These are phyloP conservation scores for Penicillium digitatum DNA, from an alignment of 2,329 filamentous ascomycete genomes.

Conservation along the genomic window DNA sequence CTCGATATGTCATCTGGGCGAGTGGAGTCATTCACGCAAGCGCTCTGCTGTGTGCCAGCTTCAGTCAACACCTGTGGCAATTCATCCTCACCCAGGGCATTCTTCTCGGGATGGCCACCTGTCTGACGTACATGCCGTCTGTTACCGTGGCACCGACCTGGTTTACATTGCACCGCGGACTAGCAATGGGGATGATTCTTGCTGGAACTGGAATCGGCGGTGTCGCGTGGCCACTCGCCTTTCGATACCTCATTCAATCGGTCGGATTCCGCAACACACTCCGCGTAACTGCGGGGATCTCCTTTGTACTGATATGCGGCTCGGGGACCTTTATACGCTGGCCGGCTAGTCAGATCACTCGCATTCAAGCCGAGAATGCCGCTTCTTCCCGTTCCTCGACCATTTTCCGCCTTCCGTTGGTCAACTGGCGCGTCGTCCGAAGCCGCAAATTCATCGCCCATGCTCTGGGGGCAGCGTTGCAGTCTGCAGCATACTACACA, in stretches of 20 bases:
- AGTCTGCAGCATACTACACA: constrained; percentile 39
- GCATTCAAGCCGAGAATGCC: constrained; percentile 18
- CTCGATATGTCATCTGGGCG: constrained; percentile 26
- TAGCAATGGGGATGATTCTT: constrained; percentile 41
- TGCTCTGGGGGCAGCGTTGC: constrained; percentile 34
- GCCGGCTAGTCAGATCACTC: constrained; percentile 20
- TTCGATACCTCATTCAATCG: constrained; percentile 28
- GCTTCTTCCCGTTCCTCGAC: constrained; percentile 13
- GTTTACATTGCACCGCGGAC: constrained; percentile 34
- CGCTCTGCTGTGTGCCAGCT: constrained; percentile 32
- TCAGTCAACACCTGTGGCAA: constrained; percentile 33
- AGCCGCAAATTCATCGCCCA: constrained; percentile 37
- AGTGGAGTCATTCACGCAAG: constrained; percentile 30
- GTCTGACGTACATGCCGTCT: constrained; percentile 37
- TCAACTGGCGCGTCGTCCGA: constrained; percentile 34
- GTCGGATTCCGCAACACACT: constrained; percentile 40
- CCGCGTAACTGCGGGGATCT: constrained; percentile 32
- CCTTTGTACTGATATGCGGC: constrained; percentile 27
- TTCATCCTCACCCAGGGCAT: constrained; percentile 35
- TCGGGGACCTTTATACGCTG: constrained; percentile 27
- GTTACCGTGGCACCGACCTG: constrained; percentile 39
- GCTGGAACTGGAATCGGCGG: constrained; percentile 40
- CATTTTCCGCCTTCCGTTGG: constrained; percentile 28
- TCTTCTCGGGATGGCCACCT: constrained; percentile 37
- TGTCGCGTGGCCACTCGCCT: constrained; percentile 35